These are phyloP conservation scores for Grifola frondosa DNA, from an alignment of 1,284 basidiomycete genomes.

Conservation along the genomic window DNA sequence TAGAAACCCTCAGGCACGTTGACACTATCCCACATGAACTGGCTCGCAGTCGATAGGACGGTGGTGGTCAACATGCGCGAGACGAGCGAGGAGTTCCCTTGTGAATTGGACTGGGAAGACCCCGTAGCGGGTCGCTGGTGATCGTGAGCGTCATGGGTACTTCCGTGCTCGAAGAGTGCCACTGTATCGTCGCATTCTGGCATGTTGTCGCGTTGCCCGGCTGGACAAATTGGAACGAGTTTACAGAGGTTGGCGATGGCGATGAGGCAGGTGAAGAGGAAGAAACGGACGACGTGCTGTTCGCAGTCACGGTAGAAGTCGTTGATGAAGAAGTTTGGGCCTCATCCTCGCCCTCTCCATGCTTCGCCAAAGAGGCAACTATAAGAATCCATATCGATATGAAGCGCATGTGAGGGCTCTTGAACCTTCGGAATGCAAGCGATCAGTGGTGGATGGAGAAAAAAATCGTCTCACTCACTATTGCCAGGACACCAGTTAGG, in stretches of 20 bases:
- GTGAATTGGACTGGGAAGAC: neutral
- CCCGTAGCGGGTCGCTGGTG: slow-evolving; percentile 19
- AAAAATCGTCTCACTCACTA: no score
- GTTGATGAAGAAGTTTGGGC: neutral
- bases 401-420: no score
- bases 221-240: slow-evolving; percentile 18
- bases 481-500: no score
- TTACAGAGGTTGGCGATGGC: neutral
- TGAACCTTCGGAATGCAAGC: no score
- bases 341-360: slow-evolving; percentile 7
- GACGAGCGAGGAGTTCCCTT: slow-evolving; percentile 7
- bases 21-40: slow-evolving; percentile 21
- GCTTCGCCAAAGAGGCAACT: slow-evolving; percentile 5
- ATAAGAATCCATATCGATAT: no score
- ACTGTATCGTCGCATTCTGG: slow-evolving; percentile 17
- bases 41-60: slow-evolving; percentile 15
- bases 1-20: slow-evolving; percentile 28
- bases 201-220: slow-evolving; percentile 25
- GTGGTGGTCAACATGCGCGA: slow-evolving; percentile 22
- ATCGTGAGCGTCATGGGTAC: slow-evolving; percentile 24
- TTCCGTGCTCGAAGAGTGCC: slow-evolving; percentile 12
- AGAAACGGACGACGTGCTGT: slow-evolving; percentile 5
- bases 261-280: slow-evolving; percentile 5
- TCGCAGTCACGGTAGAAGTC: neutral
- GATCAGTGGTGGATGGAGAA: no score